Evolutionary conservation across 768 basidiomycete genomes (phyloP), one percentile per base, ranked within the genome.

Genomic region (Phaeotremella skinneri): DNA sequence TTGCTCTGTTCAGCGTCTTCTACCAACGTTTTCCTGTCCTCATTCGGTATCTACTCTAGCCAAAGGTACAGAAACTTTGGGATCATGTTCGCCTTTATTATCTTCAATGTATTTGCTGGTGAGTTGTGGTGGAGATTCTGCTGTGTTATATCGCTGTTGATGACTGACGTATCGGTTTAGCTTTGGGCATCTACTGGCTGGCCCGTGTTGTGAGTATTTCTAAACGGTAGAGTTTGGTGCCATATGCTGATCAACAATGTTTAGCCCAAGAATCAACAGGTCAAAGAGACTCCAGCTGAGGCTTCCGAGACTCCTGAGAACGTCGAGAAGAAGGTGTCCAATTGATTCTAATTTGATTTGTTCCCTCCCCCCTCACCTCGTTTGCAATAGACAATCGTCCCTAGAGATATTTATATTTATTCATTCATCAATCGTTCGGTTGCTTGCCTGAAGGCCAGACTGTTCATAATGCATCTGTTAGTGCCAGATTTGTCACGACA

Each of bases 1-100:
- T 81, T 82, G 16, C 92, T 90, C 74, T 92, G 91, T 68, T 74
- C 84, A 2, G 79, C 80, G 34, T 70, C 79, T n/a, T 81, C 81
- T 0, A 84, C 86, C 0, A 85, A 89, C 70, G 72, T 80, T 41
- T 88, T 83, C 79, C 76, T 88, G 52, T 76, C 66, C 4, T 21
- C 26, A 3, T 71, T 89, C 76, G 86, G 85, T 63, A 85, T 89
- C 30, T 79, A 72, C 47, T 34, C 26, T 23, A 13, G 5, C 2
- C n/a, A 29, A 23, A 58, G 63, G 23, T 85, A 84, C 84, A 76
- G 84, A 34, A 78, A 85, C 71, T 75, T 84, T 49, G 84, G 84
- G 2, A 65, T 86, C 45, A 66, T 85, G 59, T 76, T 79, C 58
- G 83, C 69, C 0, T 83, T 66, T 61, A 71, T 74, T 59, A 56